phyloP scores from a whole-genome alignment of 1,284 basidiomycete genomes.

The Cryptococcus floricola region DNA sequence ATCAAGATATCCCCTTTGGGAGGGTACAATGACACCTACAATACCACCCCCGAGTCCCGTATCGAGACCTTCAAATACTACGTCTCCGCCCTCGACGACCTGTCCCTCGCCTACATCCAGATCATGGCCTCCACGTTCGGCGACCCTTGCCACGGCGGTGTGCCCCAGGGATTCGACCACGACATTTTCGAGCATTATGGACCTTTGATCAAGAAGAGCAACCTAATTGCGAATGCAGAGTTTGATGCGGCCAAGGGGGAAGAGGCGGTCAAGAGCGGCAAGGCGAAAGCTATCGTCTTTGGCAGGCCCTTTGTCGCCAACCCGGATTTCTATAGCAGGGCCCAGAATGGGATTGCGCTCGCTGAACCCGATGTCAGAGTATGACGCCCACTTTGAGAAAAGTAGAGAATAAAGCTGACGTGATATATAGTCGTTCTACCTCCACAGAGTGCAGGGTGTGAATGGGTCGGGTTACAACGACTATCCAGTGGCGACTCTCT shows the following conservation, averaged over 20 bases:
- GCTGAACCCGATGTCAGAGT: conserved; percentile 1
- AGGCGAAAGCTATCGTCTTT: conserved; percentile 51
- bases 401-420: not conserved
- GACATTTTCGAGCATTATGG: conserved; percentile 18
- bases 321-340: conserved; percentile 1
- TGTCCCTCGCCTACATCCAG: conserved; percentile 56
- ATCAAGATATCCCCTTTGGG: conserved; percentile 14
- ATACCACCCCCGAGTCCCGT: not conserved
- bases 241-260: conserved; percentile 34
- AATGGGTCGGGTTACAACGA: not conserved
- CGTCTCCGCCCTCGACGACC: conserved; percentile 13
- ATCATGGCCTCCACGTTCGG: conserved; percentile 28
- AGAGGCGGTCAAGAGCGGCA: conserved; percentile 30
- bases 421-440: not conserved
- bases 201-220: conserved; percentile 20
- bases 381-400: not conserved
- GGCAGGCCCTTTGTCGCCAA: conserved; percentile 54
- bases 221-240: conserved; percentile 55
- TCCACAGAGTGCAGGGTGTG: not conserved
- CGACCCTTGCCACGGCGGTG: conserved; percentile 13
- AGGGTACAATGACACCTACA: conserved; percentile 20
- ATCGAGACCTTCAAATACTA: conserved; percentile 14
- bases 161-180: conserved; percentile 7
- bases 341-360: conserved; percentile 2
- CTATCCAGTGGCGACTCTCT: not conserved